Evolutionary conservation across 441 rosid genomes (phyloP).

Genomic region (Populus hybrid): DNA sequence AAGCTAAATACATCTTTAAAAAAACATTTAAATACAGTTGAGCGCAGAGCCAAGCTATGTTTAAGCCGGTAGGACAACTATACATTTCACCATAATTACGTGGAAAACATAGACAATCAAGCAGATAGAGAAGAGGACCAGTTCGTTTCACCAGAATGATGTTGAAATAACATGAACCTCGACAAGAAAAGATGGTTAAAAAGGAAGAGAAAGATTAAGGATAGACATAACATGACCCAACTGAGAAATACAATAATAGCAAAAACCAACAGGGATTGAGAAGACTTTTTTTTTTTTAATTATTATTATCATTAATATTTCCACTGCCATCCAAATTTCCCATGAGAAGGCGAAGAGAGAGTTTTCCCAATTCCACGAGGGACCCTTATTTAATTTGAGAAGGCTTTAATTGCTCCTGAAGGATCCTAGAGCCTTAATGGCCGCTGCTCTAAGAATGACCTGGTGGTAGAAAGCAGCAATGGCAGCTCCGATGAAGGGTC

Average conservation of each 20-base stretch:
- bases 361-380: neutral
- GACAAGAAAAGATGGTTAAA: no score
- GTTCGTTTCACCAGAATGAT: no score
- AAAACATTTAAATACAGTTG: no score
- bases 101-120: no score
- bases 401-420: conserved; percentile 56
- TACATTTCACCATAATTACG: no score
- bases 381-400: neutral
- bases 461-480: conserved; percentile 35
- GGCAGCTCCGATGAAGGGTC: conserved; percentile 32
- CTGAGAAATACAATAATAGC: neutral
- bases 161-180: no score
- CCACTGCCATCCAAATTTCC: conserved; percentile 14
- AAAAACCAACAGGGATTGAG: conserved; percentile 6
- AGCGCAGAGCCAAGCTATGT: no score
- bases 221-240: conserved; percentile 5
- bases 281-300: conserved; percentile 11
- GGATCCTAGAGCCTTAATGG: conserved; percentile 34
- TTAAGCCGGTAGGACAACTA: no score
- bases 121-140: no score
- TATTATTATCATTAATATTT: conserved; percentile 37
- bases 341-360: conserved; percentile 1
- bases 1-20: no score
- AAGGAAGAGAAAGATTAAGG: conserved; percentile 3
- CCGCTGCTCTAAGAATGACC: conserved; percentile 29